Conservation (phyloP, 139 green algal species). For the Ostreobium quekettii region DNA sequence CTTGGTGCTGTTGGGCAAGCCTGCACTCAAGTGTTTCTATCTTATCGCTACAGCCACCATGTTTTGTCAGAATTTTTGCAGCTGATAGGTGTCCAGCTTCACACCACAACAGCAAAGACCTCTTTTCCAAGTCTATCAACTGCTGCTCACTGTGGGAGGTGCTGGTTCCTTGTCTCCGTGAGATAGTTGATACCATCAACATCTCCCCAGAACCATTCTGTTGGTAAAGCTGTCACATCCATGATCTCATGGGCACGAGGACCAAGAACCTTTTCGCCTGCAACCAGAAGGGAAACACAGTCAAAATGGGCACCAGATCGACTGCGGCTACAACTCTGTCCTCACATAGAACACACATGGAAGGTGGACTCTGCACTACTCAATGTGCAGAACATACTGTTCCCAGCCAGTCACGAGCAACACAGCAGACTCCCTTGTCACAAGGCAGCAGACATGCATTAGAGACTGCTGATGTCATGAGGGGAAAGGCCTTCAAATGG, state of each 20-base stretch:
- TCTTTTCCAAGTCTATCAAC: neutral
- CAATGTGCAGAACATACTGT: too few species aligned
- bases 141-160: constrained; percentile 33
- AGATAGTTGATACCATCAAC: constrained; percentile 45
- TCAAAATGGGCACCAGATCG: too few species aligned
- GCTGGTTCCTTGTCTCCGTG: constrained; percentile 39
- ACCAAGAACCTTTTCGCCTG: neutral
- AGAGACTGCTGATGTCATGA: too few species aligned
- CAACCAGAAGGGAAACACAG: neutral
- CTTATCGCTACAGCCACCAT: neutral
- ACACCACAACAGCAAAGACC: neutral
- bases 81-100: neutral
- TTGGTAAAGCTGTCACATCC: neutral
- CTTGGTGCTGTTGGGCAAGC: neutral
- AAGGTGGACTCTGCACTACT: too few species aligned
- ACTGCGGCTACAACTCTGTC: too few species aligned
- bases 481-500: too few species aligned
- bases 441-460: too few species aligned
- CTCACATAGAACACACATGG: too few species aligned
- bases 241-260: constrained; percentile 12
- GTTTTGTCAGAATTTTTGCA: neutral
- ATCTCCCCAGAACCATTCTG: constrained; percentile 20
- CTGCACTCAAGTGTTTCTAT: neutral
- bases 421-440: too few species aligned
- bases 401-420: too few species aligned